Evolutionary conservation across 164 flowering plant species (phyloP).

Genomic region (Sedum album): DNA sequence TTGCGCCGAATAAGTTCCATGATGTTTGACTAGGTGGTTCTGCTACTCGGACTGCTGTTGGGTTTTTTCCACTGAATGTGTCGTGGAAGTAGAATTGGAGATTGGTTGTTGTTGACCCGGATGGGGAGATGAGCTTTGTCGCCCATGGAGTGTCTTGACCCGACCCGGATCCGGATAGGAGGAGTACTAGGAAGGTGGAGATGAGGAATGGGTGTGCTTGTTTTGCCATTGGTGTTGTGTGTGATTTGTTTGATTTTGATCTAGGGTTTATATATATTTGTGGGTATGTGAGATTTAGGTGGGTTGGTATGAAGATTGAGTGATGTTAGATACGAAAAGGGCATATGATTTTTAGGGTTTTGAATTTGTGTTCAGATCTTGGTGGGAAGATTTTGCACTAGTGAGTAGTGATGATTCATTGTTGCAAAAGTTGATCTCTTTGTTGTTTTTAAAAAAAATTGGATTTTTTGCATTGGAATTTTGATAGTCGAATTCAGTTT

Average conservation of each 20-base stretch:
- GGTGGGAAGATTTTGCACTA: background rate
- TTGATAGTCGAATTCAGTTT: too few species aligned
- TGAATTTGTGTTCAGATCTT: background rate
- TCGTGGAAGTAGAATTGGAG: constrained; percentile 60
- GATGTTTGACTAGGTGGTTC: constrained; percentile 14
- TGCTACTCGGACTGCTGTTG: constrained; percentile 27
- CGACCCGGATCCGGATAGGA: background rate
- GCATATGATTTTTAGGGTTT: background rate
- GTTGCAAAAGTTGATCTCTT: background rate
- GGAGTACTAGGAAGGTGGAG: background rate
- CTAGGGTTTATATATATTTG: background rate
- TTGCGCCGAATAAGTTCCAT: constrained; percentile 19
- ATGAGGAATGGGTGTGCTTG: background rate
- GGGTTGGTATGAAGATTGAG: background rate
- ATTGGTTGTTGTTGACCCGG: constrained; percentile 24
- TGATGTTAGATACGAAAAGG: background rate
- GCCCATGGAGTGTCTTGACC: background rate
- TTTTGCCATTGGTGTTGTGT: background rate
- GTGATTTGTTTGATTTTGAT: background rate
- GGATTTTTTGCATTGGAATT: too few species aligned
- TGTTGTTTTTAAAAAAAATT: background rate
- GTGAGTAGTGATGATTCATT: background rate
- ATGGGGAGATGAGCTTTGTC: background rate
- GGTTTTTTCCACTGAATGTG: constrained; percentile 36
- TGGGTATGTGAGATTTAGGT: background rate